Evolutionary conservation across 805 yeast species (phyloP), one percentile per base, ranked within the genome.

Genomic region (Ogataea haglerorum): DNA sequence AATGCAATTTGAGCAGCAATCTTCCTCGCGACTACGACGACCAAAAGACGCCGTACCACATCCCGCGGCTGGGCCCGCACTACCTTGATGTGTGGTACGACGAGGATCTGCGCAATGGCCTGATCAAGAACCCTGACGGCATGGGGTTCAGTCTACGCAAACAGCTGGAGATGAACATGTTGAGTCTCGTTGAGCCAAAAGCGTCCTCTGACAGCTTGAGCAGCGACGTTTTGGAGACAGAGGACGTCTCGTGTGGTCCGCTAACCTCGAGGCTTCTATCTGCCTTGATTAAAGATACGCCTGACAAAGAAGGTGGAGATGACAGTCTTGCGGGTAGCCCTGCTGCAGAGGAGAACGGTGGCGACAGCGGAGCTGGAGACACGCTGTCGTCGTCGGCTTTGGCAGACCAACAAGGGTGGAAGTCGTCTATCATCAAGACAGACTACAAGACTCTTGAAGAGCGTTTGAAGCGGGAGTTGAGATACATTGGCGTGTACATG

Each of bases 391-490:
- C 63, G 13, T 48, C 60, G 23, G 43, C 56, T n/a, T 42, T 54
- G 25, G 61, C 67, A 10, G 74, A 57, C 49, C 78, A 57, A 45
- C 77, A 58, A 39, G 73, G 73, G 2, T 72, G 76, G 75, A 70
- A 69, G 45, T 67, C 72, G 5, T 64, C 69, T 15, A 53, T 51
- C 58, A 67, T 56, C 42, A 72, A 64, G 56, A 70, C 76, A 3
- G 95, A 88, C 53, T 93, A 87, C 60, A 75, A 74, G 30, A 73
- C 90, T 1, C 73, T 93, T 26, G 99, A 93, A 56, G 95, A 91
- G 51, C 67, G 98, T 26, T 66, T 93, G 42, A 84, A 86, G 58
- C 72, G 95, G 34, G 99, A 93, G 59, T 69, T 93, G 52, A 80
- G 85, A 49, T 88, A 85, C 57, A 87, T 93, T 42, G 99, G 99